These are phyloP conservation scores for Yarrowia keelungensis DNA, from an alignment of 805 yeast genomes.

Conservation along the genomic window DNA sequence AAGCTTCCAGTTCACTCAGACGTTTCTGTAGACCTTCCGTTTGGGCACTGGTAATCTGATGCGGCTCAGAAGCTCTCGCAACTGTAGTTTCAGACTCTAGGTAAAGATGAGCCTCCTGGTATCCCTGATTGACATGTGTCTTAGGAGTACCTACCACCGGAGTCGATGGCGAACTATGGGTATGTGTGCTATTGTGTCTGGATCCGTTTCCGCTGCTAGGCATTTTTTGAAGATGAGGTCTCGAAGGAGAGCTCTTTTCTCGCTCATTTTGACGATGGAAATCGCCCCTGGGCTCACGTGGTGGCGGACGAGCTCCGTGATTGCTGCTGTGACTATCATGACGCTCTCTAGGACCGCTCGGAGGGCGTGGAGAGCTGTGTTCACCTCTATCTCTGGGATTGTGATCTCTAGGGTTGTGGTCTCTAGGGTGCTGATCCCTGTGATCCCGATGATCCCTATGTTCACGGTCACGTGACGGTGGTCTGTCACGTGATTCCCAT, in stretches of 20 bases:
- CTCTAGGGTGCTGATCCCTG: background rate
- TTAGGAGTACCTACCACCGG: conserved; percentile 6
- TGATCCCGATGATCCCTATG: conserved; percentile 2
- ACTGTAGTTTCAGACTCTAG: background rate
- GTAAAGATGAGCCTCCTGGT: conserved; percentile 11
- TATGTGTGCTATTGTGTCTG: background rate
- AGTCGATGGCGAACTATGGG: background rate
- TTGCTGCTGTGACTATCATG: conserved; percentile 7
- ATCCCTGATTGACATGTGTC: background rate
- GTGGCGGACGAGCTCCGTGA: conserved; percentile 7
- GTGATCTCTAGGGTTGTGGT: background rate
- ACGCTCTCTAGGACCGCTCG: conserved; percentile 18
- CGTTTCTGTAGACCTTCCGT: conserved; percentile 12
- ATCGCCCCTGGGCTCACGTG: conserved; percentile 9
- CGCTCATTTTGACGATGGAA: background rate
- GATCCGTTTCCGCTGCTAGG: conserved; percentile 20
- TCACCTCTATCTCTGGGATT: background rate
- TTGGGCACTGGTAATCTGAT: background rate
- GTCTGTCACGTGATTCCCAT: conserved; percentile 20
- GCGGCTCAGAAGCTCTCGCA: conserved; percentile 13
- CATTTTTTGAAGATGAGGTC: background rate
- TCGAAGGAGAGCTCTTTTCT: background rate
- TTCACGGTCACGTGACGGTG: conserved; percentile 3
- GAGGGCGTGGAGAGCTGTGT: background rate
- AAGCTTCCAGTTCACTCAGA: conserved; percentile 27